Base-by-base conservation (phyloP, 2,329 filamentous ascomycete genomes). In the Sclerotinia subarctica region DNA sequence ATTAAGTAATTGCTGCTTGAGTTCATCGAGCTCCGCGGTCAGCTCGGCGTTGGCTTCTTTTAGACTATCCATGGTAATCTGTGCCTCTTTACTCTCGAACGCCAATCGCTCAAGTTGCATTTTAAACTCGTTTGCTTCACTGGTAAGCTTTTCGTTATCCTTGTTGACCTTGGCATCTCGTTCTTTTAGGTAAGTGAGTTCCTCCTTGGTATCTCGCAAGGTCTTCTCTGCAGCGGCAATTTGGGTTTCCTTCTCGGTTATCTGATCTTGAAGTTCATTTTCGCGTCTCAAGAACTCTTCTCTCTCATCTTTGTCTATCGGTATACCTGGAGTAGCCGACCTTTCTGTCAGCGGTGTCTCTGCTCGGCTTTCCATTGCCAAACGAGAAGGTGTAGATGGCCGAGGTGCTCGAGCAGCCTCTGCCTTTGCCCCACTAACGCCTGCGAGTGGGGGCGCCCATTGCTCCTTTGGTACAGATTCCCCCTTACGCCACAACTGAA, bases 91-190 rank as follows among this genome's bases (percentile, higher is more conserved):
- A 82, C 92, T 91, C 83, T 99, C 95, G 75, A 98, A 99, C 5
- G 89, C 90, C 66, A 99, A 86, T 77, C 96, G 93, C 82, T 99
- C 95, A 35, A 99, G 85, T 77, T 97, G 93, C 94, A 99, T 97
- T 78, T 92, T 94, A 76, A 96, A 87, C 76, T 96, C 93, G 76
- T 98, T 97, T 69, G 94, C 88, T 77, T 97, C 94, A 67, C 88
- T 86, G 15, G 88, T 90, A 69, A 98, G 84, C 72, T 88, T 90
- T 79, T 99, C 95, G 73, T 97, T 98, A 71, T 96, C 92, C 77
- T 94, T 96, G 75, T 90, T 90, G 3, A 91, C 87, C 77, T 91
- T 92, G 75, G 87, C 85, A 72, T 95, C 90, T 70, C 94, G 91
- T 65, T 97, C 94, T 78, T 96, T 96, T 74, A 97, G 84, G 72